Base-by-base conservation (phyloP, 441 rosid species). In the Pelargonium exstipulatum region DNA sequence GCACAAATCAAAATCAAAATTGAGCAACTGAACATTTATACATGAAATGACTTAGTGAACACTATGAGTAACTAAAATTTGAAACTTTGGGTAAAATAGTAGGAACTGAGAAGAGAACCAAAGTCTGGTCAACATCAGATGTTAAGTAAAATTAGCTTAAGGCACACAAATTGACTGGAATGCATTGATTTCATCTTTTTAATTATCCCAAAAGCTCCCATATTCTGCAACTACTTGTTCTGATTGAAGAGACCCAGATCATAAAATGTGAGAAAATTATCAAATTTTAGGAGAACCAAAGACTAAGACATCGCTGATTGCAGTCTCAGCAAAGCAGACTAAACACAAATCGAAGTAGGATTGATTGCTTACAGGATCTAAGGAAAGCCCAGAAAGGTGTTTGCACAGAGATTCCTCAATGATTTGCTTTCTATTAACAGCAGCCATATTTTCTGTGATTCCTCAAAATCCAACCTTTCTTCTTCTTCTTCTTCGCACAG, bases 351-450 rank as follows among this genome's bases (percentile, higher is more conserved):
- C 57, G 9, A 14, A 45, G 40, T 32, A 26, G 43, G 5, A 16
- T 12, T 62, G 58, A 61, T 42, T 55, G 74, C 89, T 82, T 77
- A 90, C 98, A 55, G 84, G 81, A 32, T 82, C 80, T 24, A 83
- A 49, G 35, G 86, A 79, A 32, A 32, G 37, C 37, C 37, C 37
- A 32, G 17, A 14, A 67, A 92, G 76, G 67, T 83, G 85, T 70
- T 86, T 83, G 79, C 82, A 78, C 64, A 90, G 86, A 83, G 87
- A 80, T 66, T 80, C 79, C 20, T 79, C 68, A 24, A 87, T 71
- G 72, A 63, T n/a, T 78, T 83, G 81, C 81, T 80, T 87, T 74
- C 78, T 80, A 68, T 82, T 20, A 18, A 53, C 60, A n/a, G 16
- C 16, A 5, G 57, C 4, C 18, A 16, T n/a, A 5, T 14, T 5